phyloP scores from a whole-genome alignment of 2,329 filamentous ascomycete genomes.

The Hypocrella siamensis region DNA sequence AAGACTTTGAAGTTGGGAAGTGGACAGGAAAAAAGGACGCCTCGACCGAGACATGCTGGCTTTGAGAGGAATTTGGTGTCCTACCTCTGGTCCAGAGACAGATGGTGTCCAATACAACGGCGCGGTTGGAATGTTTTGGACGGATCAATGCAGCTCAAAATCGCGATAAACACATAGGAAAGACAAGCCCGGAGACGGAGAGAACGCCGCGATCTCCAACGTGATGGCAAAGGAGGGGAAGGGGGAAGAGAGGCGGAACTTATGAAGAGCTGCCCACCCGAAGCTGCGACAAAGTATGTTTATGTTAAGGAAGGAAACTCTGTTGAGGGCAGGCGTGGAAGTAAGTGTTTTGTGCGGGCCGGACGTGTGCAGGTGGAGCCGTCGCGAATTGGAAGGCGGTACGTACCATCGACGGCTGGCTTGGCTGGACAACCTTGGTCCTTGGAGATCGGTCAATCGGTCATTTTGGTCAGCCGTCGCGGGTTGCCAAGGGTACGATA shows the following conservation, averaged over 20 bases:
- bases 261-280: conserved; percentile 9
- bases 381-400: conserved; percentile 7
- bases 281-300: conserved; percentile 16
- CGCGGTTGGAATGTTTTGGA: conserved; percentile 21
- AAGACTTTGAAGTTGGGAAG: conserved; percentile 7
- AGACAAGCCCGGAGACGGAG: conserved; percentile 1
- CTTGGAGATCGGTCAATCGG: too few relatives aligned
- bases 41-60: conserved; percentile 14
- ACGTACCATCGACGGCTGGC: too few relatives aligned
- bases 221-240: background rate
- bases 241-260: conserved; percentile 8
- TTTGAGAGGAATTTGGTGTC: conserved; percentile 13
- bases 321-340: conserved; percentile 17
- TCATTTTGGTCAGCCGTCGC: conserved; percentile 3
- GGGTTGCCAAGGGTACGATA: conserved; percentile 5
- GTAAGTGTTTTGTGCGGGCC: conserved; percentile 23
- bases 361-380: conserved; percentile 9
- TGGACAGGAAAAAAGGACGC: conserved; percentile 2
- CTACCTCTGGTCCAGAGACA: conserved; percentile 19
- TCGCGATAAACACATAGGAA: conserved; percentile 6
- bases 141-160: conserved; percentile 11
- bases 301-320: conserved; percentile 15
- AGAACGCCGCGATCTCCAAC: background rate
- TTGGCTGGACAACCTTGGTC: too few relatives aligned
- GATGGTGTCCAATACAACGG: conserved; percentile 16